phyloP scores from a whole-genome alignment of 257 asterid species.

The Forsythia suspensa region DNA sequence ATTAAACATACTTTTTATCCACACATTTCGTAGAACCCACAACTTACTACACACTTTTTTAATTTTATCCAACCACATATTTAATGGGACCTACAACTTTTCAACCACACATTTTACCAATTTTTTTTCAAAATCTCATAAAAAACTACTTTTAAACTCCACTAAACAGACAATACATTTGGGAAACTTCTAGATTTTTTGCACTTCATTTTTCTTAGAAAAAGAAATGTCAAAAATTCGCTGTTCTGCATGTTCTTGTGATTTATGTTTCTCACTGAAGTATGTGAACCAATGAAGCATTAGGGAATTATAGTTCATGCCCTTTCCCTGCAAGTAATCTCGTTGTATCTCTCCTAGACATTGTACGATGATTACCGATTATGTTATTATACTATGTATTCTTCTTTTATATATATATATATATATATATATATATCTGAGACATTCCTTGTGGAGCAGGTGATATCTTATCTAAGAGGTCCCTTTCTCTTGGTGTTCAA shows the following conservation, averaged over 20 bases:
- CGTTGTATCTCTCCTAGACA: background rate
- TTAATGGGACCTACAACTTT: too few species aligned
- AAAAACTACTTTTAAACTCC: too few species aligned
- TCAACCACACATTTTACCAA: too few species aligned
- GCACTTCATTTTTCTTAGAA: background rate
- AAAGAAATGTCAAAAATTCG: background rate
- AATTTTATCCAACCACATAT: too few species aligned
- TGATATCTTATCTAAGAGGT: slow-evolving; percentile 79
- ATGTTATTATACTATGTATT: background rate
- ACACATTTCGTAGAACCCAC: too few species aligned
- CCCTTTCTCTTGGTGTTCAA: slow-evolving; percentile 80
- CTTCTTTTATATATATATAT: background rate
- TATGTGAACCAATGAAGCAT: background rate
- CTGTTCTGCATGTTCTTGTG: background rate
- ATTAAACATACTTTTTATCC: too few species aligned
- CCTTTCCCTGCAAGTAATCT: background rate
- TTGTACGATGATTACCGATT: background rate
- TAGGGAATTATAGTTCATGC: background rate
- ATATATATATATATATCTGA: slow-evolving; percentile 21
- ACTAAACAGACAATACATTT: background rate
- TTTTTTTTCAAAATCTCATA: too few species aligned
- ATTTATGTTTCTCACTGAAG: background rate
- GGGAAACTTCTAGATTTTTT: background rate
- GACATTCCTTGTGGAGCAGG: slow-evolving; percentile 52
- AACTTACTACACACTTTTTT: too few species aligned